phyloP scores from a whole-genome alignment of 345 rosid genomes.

The Clausena lansium region DNA sequence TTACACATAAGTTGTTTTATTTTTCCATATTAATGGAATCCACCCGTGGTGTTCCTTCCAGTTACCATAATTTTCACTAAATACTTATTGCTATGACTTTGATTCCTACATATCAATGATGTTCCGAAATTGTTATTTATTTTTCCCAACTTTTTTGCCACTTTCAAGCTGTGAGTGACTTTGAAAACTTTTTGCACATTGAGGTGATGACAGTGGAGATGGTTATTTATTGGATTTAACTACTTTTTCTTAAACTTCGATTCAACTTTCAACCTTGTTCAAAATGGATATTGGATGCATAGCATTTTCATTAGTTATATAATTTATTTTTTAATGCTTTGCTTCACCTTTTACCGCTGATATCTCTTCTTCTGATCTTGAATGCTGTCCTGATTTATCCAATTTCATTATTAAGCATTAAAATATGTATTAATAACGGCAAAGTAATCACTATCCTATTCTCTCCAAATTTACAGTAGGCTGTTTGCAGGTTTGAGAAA shows the following conservation, averaged over 20 bases:
- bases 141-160: neutral
- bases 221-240: neutral
- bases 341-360: neutral
- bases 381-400: neutral
- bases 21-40: neutral
- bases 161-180: neutral
- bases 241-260: neutral
- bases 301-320: neutral
- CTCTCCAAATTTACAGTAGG: constrained; percentile 7
- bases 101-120: neutral
- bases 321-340: constrained; percentile 1
- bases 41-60: neutral
- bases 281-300: neutral
- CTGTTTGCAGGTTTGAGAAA: constrained; percentile 74
- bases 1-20: neutral
- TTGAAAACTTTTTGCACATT: neutral
- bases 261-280: neutral
- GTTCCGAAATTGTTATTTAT: neutral
- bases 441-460: constrained; percentile 2
- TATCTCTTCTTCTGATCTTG: neutral
- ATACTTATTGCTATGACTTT: neutral
- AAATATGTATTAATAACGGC: neutral
- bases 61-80: neutral
- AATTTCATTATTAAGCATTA: neutral
- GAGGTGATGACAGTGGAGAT: neutral